These are phyloP conservation scores for Arthrobotrys megalospora DNA, from an alignment of 2,329 filamentous ascomycete genomes.

Conservation along the genomic window DNA sequence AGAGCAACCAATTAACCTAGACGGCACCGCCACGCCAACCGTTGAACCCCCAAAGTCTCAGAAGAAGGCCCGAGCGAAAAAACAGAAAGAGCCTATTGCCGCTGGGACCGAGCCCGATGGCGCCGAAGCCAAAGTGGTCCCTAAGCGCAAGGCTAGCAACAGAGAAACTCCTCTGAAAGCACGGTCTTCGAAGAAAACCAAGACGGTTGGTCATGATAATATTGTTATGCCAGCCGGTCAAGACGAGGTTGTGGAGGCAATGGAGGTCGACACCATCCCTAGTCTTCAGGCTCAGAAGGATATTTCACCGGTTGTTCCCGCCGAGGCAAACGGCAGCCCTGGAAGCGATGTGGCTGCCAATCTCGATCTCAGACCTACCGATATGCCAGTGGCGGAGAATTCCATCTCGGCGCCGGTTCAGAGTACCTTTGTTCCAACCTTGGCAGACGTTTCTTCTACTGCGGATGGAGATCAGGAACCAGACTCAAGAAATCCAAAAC, in stretches of 20 bases:
- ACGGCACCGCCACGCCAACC: not conserved
- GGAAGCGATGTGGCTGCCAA: not conserved
- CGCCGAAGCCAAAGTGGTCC: not conserved
- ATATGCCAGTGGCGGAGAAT: not conserved
- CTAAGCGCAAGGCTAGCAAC: constrained; percentile 43
- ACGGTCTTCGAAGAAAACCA: constrained; percentile 31
- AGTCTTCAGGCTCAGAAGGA: not conserved
- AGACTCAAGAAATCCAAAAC: constrained; percentile 10
- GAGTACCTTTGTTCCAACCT: not conserved
- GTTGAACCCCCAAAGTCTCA: not conserved
- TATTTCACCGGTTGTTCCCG: not conserved
- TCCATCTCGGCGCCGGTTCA: not conserved
- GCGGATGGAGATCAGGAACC: not conserved
- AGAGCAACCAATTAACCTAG: constrained; percentile 12
- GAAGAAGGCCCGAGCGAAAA: constrained; percentile 25
- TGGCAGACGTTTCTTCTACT: not conserved
- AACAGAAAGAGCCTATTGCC: constrained; percentile 13
- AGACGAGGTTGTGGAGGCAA: not conserved
- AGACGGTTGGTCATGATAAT: not conserved
- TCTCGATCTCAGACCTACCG: not conserved
- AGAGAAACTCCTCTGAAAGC: constrained; percentile 26
- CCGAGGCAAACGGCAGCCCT: not conserved
- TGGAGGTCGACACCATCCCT: constrained; percentile 9
- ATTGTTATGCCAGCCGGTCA: not conserved
- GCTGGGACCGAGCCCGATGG: not conserved